phyloP scores from a whole-genome alignment of 345 rosid species.

The Euclidium syriacum region DNA sequence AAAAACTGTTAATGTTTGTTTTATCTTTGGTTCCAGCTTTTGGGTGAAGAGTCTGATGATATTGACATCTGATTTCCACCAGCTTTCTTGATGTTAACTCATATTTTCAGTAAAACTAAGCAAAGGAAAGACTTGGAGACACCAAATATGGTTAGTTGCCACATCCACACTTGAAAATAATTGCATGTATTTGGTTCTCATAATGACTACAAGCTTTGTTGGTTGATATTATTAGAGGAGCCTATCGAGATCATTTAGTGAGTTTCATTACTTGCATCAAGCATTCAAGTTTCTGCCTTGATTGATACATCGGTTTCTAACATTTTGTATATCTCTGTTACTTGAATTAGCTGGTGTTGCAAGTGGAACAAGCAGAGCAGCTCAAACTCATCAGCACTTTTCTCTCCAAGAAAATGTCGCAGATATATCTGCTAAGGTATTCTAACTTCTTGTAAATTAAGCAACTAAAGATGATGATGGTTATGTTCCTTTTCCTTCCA shows the following conservation, averaged over 20 bases:
- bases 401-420: conserved; percentile 95
- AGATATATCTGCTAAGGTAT: conserved; percentile 89
- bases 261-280: conserved; percentile 33
- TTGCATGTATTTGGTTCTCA: not conserved
- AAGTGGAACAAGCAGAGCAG: conserved; percentile 98
- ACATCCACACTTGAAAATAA: not conserved
- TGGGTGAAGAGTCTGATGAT: too few species aligned
- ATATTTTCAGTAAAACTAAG: too few species aligned
- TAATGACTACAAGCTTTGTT: conserved; percentile 10
- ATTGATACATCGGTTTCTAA: not conserved
- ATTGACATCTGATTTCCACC: too few species aligned
- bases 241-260: conserved; percentile 89
- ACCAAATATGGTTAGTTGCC: too few species aligned
- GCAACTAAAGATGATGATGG: too few species aligned
- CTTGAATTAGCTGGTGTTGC: conserved; percentile 81
- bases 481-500: too few species aligned
- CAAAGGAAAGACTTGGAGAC: too few species aligned
- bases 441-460: too few species aligned
- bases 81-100: too few species aligned
- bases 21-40: too few species aligned
- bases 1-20: too few species aligned
- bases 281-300: not conserved
- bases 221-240: conserved; percentile 61
- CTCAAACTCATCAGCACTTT: conserved; percentile 92
- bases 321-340: not conserved